phyloP scores from a whole-genome alignment of 345 rosid genomes.

The Viola odorata region DNA sequence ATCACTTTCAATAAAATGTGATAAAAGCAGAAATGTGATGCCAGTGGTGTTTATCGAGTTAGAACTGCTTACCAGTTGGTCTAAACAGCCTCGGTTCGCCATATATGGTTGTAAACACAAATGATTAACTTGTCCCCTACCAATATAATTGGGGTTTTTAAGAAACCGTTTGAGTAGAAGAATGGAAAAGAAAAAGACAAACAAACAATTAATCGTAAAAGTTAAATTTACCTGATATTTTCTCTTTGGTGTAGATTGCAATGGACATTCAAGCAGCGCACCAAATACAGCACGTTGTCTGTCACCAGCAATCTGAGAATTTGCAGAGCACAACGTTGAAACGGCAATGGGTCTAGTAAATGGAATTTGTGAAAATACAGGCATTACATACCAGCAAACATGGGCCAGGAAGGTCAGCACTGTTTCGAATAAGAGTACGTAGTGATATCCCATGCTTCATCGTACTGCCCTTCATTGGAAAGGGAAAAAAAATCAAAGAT shows the following conservation, averaged over 20 bases:
- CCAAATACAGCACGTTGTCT: conserved; percentile 81
- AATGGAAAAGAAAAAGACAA: neutral
- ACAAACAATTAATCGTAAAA: neutral
- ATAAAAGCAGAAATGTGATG: neutral
- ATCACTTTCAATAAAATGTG: no score
- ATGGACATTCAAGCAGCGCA: conserved; percentile 70
- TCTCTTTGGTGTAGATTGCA: conserved; percentile 78
- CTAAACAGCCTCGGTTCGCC: conserved; percentile 90
- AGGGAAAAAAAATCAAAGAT: conserved; percentile 35
- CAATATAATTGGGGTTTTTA: conserved; percentile 7
- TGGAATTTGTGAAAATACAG: conserved; percentile 1
- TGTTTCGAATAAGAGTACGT: conserved; percentile 82
- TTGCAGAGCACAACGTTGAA: conserved; percentile 15
- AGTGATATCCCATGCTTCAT: conserved; percentile 92
- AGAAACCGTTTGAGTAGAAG: neutral
- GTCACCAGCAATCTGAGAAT: conserved; percentile 69
- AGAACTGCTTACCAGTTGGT: conserved; percentile 61
- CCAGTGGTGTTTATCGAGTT: neutral
- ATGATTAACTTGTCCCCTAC: conserved; percentile 76
- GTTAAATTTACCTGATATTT: conserved; percentile 65
- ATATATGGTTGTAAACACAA: conserved; percentile 83
- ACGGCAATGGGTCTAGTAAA: neutral
- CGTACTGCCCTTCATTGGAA: conserved; percentile 95
- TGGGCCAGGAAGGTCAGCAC: conserved; percentile 72
- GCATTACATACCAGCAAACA: conserved; percentile 59